These are phyloP conservation scores for Theileria sp. DNA, from an alignment of 169 alveolate species.

Conservation along the genomic window DNA sequence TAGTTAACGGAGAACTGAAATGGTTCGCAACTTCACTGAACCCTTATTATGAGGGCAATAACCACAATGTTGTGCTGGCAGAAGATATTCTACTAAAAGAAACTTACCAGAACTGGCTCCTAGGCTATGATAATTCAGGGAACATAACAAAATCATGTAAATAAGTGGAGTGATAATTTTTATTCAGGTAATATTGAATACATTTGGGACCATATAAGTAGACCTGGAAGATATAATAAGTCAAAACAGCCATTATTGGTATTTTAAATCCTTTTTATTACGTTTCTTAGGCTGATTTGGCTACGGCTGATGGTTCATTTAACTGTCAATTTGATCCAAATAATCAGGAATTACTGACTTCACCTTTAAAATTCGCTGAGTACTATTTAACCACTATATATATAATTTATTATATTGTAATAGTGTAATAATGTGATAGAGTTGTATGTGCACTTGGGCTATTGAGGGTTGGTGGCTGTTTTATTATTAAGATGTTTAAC, in stretches of 20 bases:
- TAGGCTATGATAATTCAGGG: slow-evolving; percentile 75
- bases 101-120: slow-evolving; percentile 70
- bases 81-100: slow-evolving; percentile 77
- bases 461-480: slow-evolving; percentile 72
- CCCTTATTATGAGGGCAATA: slow-evolving; percentile 74
- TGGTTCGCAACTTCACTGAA: slow-evolving; percentile 78
- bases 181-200: slow-evolving; percentile 65
- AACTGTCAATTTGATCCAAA: slow-evolving; percentile 73
- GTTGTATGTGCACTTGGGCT: slow-evolving; percentile 76
- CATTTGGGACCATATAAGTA: slow-evolving; percentile 70
- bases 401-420: background rate
- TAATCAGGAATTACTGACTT: slow-evolving; percentile 70
- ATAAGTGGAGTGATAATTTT: background rate
- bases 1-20: slow-evolving; percentile 50
- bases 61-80: slow-evolving; percentile 66
- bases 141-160: slow-evolving; percentile 56
- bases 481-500: slow-evolving; percentile 72
- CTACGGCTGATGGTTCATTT: slow-evolving; percentile 78
- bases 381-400: background rate
- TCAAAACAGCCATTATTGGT: slow-evolving; percentile 41
- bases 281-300: slow-evolving; percentile 63
- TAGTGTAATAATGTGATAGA: background rate
- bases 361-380: slow-evolving; percentile 72
- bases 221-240: slow-evolving; percentile 59
- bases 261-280: background rate